Evolutionary conservation across 345 rosid genomes (phyloP).

Genomic region (Pseudoturritis turrita): DNA sequence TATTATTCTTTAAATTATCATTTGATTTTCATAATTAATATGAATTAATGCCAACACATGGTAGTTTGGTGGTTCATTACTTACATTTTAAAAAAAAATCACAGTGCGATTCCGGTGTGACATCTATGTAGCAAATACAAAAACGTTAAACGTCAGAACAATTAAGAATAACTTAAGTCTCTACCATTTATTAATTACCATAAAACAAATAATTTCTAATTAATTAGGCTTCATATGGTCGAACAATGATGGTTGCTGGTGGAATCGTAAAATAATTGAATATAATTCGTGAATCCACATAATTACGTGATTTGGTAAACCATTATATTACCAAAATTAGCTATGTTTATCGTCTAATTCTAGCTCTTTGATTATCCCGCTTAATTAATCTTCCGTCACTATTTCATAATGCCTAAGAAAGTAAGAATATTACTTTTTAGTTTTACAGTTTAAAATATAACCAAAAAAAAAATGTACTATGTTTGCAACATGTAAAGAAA

Average conservation of each 20-base stretch:
- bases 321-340: not conserved
- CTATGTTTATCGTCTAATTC: not conserved
- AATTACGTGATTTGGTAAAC: not conserved
- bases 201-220: not conserved
- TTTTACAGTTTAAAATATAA: not conserved
- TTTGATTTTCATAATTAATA: not conserved
- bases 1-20: not conserved
- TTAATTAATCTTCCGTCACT: not conserved
- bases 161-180: not conserved
- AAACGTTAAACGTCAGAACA: not conserved
- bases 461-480: not conserved
- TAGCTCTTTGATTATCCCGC: not conserved
- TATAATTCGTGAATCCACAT: not conserved
- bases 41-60: not conserved
- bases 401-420: not conserved
- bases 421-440: conserved; percentile 1
- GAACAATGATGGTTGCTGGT: conserved; percentile 9
- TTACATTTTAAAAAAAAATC: not conserved
- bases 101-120: not conserved
- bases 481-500: not conserved
- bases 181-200: not conserved
- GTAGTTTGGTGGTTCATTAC: not conserved
- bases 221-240: not conserved
- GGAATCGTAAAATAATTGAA: not conserved
- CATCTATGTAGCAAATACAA: conserved; percentile 3